Evolutionary conservation across 768 basidiomycete species (phyloP).

Genomic region (Russula vinacea): DNA sequence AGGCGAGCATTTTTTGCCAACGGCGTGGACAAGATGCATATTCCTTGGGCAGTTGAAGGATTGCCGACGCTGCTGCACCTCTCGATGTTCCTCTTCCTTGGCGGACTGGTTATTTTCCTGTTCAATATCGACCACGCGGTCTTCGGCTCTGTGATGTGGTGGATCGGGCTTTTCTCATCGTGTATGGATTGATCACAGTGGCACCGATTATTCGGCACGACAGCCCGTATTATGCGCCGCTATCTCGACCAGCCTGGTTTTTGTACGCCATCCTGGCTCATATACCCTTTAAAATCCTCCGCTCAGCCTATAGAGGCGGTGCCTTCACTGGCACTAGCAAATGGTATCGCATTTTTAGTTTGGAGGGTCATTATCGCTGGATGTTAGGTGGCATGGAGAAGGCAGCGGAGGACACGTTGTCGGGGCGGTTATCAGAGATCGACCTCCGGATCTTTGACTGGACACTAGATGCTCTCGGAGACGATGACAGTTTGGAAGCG

Average conservation of each 20-base stretch:
- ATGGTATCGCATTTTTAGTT: too few species aligned
- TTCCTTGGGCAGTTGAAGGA: neutral
- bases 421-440: neutral
- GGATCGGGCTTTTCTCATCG: too few species aligned
- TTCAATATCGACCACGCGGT: neutral
- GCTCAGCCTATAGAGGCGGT: too few species aligned
- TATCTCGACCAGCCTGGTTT: neutral
- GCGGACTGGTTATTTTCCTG: neutral
- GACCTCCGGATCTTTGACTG: neutral
- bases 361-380: too few species aligned
- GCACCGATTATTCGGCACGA: neutral
- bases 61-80: neutral
- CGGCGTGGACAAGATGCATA: neutral
- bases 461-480: neutral
- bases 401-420: neutral
- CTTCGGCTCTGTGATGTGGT: neutral
- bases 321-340: too few species aligned
- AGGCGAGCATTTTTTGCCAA: conserved; percentile 5
- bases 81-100: neutral
- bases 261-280: too few species aligned
- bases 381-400: neutral
- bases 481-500: neutral
- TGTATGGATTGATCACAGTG: neutral
- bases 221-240: neutral
- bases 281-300: too few species aligned